Evolutionary conservation across 495 filamentous ascomycete species (phyloP).

Genomic region (Hypoxylon rickii): DNA sequence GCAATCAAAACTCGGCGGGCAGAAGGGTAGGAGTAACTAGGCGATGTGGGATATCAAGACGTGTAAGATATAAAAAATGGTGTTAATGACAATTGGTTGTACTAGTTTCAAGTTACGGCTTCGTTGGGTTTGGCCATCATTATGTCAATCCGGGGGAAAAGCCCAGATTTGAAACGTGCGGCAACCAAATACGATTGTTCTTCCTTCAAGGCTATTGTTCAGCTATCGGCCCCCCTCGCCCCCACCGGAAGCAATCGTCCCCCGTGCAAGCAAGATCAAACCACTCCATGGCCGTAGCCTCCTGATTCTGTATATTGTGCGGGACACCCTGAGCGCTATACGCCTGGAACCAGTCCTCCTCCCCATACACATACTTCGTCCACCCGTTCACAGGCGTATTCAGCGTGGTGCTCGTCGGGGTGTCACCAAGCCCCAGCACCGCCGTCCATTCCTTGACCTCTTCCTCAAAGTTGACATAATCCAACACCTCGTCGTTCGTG

Average conservation of each 20-base stretch:
- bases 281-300: conserved; percentile 53
- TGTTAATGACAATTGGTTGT: too few relatives aligned
- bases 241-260: conserved; percentile 46
- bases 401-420: conserved; percentile 35
- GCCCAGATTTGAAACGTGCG: neutral
- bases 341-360: conserved; percentile 49
- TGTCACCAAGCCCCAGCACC: conserved; percentile 37
- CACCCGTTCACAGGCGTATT: conserved; percentile 48
- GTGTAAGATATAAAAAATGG: neutral
- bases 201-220: too few relatives aligned
- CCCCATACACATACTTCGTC: conserved; percentile 55
- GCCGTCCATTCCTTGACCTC: conserved; percentile 56
- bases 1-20: conserved; percentile 48
- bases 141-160: too few relatives aligned
- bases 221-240: conserved; percentile 23
- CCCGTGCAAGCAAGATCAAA: conserved; percentile 48
- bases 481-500: conserved; percentile 51
- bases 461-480: conserved; percentile 55
- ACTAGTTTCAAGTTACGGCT: neutral
- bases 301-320: conserved; percentile 57
- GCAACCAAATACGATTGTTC: too few relatives aligned
- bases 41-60: neutral
- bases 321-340: conserved; percentile 54
- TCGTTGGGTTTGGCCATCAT: neutral
- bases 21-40: conserved; percentile 41